Conservation (phyloP, 2,329 filamentous ascomycete genomes). For the Nectriaceae sp. region DNA sequence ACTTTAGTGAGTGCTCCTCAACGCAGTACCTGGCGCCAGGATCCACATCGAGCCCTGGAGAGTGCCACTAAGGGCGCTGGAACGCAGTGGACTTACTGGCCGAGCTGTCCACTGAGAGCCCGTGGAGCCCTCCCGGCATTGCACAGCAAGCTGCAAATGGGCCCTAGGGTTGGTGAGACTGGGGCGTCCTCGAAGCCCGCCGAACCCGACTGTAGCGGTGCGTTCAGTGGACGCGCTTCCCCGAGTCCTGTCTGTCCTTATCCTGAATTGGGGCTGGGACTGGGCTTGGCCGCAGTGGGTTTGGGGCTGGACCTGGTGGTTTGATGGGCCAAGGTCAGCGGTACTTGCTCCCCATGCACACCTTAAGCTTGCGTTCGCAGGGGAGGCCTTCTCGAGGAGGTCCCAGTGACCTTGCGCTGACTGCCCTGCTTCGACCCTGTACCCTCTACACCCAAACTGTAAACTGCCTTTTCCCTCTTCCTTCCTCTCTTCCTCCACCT, state of each 20-base stretch:
- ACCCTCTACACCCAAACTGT: not conserved
- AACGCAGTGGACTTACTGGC: conserved; percentile 10
- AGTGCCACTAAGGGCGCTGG: conserved; percentile 19
- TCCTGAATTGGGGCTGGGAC: no score
- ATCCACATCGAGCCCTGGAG: conserved; percentile 8
- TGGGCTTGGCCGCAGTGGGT: no score
- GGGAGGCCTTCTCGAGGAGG: not conserved
- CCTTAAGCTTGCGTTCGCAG: no score
- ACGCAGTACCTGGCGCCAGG: not conserved
- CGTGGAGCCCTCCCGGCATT: no score
- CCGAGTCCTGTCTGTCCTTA: no score
- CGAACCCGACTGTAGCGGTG: no score
- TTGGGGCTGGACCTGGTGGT: no score
- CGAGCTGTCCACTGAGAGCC: conserved; percentile 1
- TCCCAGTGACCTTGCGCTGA: not conserved
- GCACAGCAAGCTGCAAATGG: no score
- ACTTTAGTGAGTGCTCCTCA: not conserved
- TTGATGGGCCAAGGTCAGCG: no score
- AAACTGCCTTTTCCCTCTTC: not conserved
- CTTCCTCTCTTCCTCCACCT: conserved; percentile 21
- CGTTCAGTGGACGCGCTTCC: no score
- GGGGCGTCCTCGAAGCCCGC: not conserved
- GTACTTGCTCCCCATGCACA: no score
- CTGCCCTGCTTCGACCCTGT: not conserved
- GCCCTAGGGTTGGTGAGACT: not conserved